Base-by-base conservation (phyloP, 495 filamentous ascomycete species). In the Parathielavia hyrcaniae region DNA sequence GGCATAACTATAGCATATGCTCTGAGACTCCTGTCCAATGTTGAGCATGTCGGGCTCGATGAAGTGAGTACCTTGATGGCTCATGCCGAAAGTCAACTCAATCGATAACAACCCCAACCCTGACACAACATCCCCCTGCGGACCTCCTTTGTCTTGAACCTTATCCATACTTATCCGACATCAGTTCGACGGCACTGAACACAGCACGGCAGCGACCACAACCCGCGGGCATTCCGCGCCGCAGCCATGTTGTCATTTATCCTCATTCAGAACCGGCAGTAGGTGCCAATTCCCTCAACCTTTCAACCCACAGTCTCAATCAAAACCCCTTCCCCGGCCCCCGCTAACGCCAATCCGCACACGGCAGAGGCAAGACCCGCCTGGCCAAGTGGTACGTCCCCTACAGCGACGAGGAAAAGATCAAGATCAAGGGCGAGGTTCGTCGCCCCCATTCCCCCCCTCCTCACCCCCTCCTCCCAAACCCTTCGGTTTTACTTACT, bases 351-450 rank as follows among this genome's bases (percentile, higher is more conserved):
- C 35, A 4, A 38, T 32, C 9, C 38, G 4, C 32, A 23, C 26
- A 35, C 26, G 12, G 57, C 73, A 97, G 93, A 82, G 93, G 93
- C 74, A 98, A 98, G 77, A 98, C 93, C 65, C 88, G 93, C 38
- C 84, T 98, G 53, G 93, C 93, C 54, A 98, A 98, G 78, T 98
- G 91, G 91, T 98, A 98, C 77, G 87, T 89, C 61, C 91, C 93
- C 44, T 97, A 97, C 81, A 91, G 83, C 75, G 91, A 96, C 77
- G 91, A 95, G 71, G 90, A 96, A 70, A 96, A 96, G 78, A 85
- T 96, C 64, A 93, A 92, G 71, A 77, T 98, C 57, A 97, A 98
- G 69, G 90, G 90, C 78, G 90, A 95, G 73, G 81, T 83, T 69
- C 30, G 65, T 60, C 40, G 5, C 34, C 50, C 46, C 47, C 47